Percentiles rank a stretch among this genome's conserved stretches.
These are phyloP conservation scores for Acephala macrosclerotiorum DNA, from an alignment of 2,329 filamentous ascomycete species.

Conservation along the genomic window DNA sequence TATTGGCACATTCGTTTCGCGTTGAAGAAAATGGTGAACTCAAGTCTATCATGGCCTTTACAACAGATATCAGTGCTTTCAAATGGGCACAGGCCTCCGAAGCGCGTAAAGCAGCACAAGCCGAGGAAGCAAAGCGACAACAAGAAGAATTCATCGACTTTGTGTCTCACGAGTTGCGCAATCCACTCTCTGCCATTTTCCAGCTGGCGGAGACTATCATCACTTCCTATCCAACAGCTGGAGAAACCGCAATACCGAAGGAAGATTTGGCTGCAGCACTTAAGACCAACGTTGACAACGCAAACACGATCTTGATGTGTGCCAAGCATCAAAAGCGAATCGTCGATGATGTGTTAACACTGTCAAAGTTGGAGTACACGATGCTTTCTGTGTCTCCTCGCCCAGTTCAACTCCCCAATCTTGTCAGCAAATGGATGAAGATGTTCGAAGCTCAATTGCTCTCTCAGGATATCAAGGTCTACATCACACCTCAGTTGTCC, in stretches of 20 bases:
- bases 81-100: constrained; percentile 41
- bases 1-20: constrained; percentile 34
- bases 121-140: constrained; percentile 67
- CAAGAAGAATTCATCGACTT: constrained; percentile 87
- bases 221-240: constrained; percentile 52
- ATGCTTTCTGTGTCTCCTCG: constrained; percentile 76
- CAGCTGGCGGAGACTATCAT: constrained; percentile 78
- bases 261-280: constrained; percentile 57
- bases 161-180: constrained; percentile 75
- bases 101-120: constrained; percentile 56
- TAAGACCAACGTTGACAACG: constrained; percentile 70
- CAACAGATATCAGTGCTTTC: constrained; percentile 41
- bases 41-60: constrained; percentile 39
- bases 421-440: constrained; percentile 73
- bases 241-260: constrained; percentile 40
- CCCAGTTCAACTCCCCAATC: constrained; percentile 65
- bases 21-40: constrained; percentile 36
- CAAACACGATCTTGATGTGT: constrained; percentile 79
- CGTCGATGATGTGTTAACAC: constrained; percentile 76
- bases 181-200: constrained; percentile 77
- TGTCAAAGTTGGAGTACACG: constrained; percentile 79
- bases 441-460: constrained; percentile 82
- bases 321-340: constrained; percentile 83
- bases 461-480: constrained; percentile 71
- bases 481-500: constrained; percentile 68